phyloP scores from a whole-genome alignment of 73 alveolate genomes.

The Stentor roeselii region DNA sequence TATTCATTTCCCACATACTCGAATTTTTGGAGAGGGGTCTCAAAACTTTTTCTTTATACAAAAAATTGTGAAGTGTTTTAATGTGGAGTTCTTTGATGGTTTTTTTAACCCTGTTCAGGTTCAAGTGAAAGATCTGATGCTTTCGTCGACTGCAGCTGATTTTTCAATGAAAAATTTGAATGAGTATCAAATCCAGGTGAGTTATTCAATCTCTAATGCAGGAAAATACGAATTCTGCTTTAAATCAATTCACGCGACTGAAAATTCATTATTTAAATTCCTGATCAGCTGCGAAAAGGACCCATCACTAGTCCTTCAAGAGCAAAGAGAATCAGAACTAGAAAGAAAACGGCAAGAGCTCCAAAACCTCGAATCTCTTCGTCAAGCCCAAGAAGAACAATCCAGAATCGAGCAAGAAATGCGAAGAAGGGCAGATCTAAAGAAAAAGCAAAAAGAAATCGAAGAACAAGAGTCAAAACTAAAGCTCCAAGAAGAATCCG shows the following conservation, averaged over 20 bases:
- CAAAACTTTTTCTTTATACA: not conserved
- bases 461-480: not conserved
- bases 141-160: not conserved
- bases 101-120: not conserved
- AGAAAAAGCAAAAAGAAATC: not conserved
- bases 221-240: not conserved
- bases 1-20: not conserved
- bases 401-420: slow-evolving; percentile 8
- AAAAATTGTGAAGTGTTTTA: not conserved
- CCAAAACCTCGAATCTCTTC: not conserved
- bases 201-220: not conserved
- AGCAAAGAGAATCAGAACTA: not conserved
- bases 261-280: too few species aligned
- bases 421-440: not conserved
- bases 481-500: not conserved
- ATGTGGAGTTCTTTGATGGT: slow-evolving; percentile 6
- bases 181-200: not conserved
- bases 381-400: too few species aligned
- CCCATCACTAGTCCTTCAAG: not conserved
- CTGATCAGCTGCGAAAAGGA: too few species aligned
- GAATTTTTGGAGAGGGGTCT: not conserved
- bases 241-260: too few species aligned
- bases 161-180: not conserved
- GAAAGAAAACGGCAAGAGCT: not conserved
- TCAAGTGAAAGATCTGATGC: too few species aligned